phyloP scores from a whole-genome alignment of 2,329 filamentous ascomycete genomes.

The Chlorencoelia australis region DNA sequence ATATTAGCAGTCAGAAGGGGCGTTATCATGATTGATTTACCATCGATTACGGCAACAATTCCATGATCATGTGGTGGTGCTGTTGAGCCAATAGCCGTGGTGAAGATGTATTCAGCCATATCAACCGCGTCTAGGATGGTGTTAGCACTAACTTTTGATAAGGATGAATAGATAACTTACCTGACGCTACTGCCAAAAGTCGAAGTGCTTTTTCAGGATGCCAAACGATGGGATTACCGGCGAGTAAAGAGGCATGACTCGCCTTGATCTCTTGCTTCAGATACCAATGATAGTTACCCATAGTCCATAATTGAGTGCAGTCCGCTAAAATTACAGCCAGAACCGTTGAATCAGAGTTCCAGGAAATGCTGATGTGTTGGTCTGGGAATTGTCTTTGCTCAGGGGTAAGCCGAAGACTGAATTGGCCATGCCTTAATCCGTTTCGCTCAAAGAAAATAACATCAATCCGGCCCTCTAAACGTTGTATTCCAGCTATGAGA shows the following conservation, averaged over 20 bases:
- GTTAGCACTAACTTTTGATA: constrained; percentile 1
- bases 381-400: constrained; percentile 46
- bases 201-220: constrained; percentile 76
- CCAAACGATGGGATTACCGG: constrained; percentile 44
- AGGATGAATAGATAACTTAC: constrained; percentile 29
- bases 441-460: constrained; percentile 96
- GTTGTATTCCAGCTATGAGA: constrained; percentile 76
- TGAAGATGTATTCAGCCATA: constrained; percentile 57
- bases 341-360: constrained; percentile 90
- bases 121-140: constrained; percentile 37
- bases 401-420: constrained; percentile 60
- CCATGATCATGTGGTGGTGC: constrained; percentile 67
- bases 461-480: constrained; percentile 57
- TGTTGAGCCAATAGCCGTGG: constrained; percentile 58
- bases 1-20: constrained; percentile 76
- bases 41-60: constrained; percentile 75
- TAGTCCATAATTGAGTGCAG: constrained; percentile 88
- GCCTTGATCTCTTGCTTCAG: constrained; percentile 76
- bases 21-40: constrained; percentile 68
- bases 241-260: constrained; percentile 28
- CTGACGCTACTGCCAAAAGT: constrained; percentile 44
- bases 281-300: constrained; percentile 97
- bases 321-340: constrained; percentile 70
- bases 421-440: constrained; percentile 91
- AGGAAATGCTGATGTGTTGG: constrained; percentile 57